These are phyloP conservation scores for Daldinia childiae DNA, from an alignment of 495 filamentous ascomycete genomes.

Conservation along the genomic window DNA sequence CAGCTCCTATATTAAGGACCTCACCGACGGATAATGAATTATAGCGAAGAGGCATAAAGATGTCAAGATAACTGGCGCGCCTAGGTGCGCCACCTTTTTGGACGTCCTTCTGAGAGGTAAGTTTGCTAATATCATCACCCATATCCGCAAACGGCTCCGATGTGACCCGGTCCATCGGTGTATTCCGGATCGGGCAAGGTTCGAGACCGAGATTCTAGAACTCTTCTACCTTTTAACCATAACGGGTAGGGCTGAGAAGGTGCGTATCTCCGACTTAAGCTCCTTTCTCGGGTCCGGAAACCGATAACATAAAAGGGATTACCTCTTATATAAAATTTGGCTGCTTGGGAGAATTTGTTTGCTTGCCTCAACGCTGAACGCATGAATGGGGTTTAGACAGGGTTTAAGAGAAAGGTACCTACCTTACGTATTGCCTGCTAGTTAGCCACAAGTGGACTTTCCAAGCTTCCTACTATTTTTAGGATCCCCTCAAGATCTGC, in stretches of 20 bases:
- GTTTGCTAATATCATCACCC: conserved; percentile 5
- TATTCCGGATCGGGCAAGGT: conserved; percentile 33
- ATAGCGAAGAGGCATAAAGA: neutral
- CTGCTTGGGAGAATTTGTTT: conserved; percentile 13
- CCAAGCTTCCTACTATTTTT: conserved; percentile 39
- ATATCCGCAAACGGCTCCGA: conserved; percentile 21
- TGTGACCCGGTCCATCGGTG: conserved; percentile 30
- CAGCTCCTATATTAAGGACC: conserved; percentile 9
- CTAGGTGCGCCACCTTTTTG: too few relatives aligned
- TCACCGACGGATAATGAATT: conserved; percentile 7
- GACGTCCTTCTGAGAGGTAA: neutral
- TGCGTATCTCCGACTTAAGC: conserved; percentile 2
- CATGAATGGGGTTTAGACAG: neutral
- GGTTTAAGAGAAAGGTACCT: neutral
- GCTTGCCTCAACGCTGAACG: neutral
- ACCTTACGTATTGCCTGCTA: conserved; percentile 6
- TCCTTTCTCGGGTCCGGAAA: conserved; percentile 6
- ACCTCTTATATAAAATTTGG: conserved; percentile 8
- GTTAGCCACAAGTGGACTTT: conserved; percentile 25
- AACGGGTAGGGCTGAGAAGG: conserved; percentile 15
- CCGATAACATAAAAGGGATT: neutral
- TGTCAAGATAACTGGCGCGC: too few relatives aligned
- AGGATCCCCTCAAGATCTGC: conserved; percentile 21
- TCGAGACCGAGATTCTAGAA: conserved; percentile 7
- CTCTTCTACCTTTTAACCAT: conserved; percentile 11